Evolutionary conservation across 2,329 filamentous ascomycete genomes (phyloP).

Genomic region (Aspergillus intermedius): DNA sequence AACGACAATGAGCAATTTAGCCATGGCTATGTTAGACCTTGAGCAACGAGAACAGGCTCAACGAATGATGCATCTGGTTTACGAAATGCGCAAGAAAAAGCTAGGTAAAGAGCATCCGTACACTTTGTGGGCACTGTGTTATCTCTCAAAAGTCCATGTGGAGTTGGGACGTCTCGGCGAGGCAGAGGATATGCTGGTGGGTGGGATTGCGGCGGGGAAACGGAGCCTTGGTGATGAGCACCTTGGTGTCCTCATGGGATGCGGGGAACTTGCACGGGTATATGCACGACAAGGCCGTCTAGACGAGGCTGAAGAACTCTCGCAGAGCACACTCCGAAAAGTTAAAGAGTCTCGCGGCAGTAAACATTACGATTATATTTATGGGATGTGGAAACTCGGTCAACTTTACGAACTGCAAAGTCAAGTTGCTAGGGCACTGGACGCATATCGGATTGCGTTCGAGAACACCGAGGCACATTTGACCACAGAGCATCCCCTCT

Average conservation of each 20-base stretch:
- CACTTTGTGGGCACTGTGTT: slow-evolving; percentile 26
- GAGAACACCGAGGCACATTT: slow-evolving; percentile 1
- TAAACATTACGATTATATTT: slow-evolving; percentile 8
- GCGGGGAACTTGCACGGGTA: slow-evolving; percentile 13
- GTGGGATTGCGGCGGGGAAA: slow-evolving; percentile 14
- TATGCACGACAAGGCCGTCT: slow-evolving; percentile 13
- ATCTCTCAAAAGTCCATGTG: slow-evolving; percentile 25
- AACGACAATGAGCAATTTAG: slow-evolving; percentile 14
- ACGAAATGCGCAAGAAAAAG: slow-evolving; percentile 11
- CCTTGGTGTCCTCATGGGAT: slow-evolving; percentile 17
- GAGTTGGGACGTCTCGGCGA: slow-evolving; percentile 13
- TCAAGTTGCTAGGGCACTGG: slow-evolving; percentile 3
- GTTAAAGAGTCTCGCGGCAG: slow-evolving; percentile 11
- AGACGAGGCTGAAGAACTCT: slow-evolving; percentile 8
- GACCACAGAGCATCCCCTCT: slow-evolving; percentile 7
- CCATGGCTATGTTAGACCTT: slow-evolving; percentile 11
- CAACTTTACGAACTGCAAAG: slow-evolving; percentile 7
- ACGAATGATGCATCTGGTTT: slow-evolving; percentile 11
- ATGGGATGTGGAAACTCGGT: slow-evolving; percentile 9
- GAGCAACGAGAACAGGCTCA: slow-evolving; percentile 10
- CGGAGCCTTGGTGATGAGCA: slow-evolving; percentile 20
- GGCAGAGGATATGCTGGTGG: slow-evolving; percentile 12
- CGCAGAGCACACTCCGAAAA: slow-evolving; percentile 1
- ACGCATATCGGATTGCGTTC: slow-evolving; percentile 4
- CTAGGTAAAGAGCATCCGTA: slow-evolving; percentile 31